Evolutionary conservation across 2,329 filamentous ascomycete genomes (phyloP), one percentile per base, ranked within the genome.

Genomic region (Pestalotiopsis sp.): DNA sequence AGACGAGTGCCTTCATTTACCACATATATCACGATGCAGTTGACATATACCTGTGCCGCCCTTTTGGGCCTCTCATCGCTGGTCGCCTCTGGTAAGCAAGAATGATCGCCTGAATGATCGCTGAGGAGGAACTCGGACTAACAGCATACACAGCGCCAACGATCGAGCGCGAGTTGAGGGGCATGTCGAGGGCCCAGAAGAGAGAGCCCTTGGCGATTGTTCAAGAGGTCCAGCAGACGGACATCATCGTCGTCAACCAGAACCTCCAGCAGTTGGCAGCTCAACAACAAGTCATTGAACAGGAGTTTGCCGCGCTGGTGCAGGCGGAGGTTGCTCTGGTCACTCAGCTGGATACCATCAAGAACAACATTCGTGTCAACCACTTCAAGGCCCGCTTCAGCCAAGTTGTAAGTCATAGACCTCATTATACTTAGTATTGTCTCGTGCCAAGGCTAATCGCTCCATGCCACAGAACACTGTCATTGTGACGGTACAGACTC

Each of bases 341-440:
- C 49, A 77, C 77, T 7, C 78, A 81, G 69, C 74, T 82, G 56
- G 77, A 82, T 70, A 77, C 76, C 25, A 79, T 82, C 74, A 82
- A 82, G 77, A 79, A 82, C 69, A 82, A 81, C 70, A 82, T 82
- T 70, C 78, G 80, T 11, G 67, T 81, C 59, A 83, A 82, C 71
- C 78, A 79, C 69, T 81, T 83, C 73, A 76, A 76, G 70, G 73
- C 77, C 9, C 76, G 77, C 20, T 81, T 80, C 67, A 70, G 72
- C 9, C 76, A 80, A 73, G 80, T 80, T 4, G 79, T 81, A 71
- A 73, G 79, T 75, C 5, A 7, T 60, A 7, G 38, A 45, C 31
- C 58, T 5, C 12, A 52, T 65, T 70, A 68, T 69, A 36, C 12
- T 31, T 6, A n/a, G 6, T 3, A 23, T 17, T 12, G 3, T 17